Percentiles rank a stretch among this genome's conserved stretches.
phyloP scores from a whole-genome alignment of 176 grass and related monocot species.

The Musa acuminata region DNA sequence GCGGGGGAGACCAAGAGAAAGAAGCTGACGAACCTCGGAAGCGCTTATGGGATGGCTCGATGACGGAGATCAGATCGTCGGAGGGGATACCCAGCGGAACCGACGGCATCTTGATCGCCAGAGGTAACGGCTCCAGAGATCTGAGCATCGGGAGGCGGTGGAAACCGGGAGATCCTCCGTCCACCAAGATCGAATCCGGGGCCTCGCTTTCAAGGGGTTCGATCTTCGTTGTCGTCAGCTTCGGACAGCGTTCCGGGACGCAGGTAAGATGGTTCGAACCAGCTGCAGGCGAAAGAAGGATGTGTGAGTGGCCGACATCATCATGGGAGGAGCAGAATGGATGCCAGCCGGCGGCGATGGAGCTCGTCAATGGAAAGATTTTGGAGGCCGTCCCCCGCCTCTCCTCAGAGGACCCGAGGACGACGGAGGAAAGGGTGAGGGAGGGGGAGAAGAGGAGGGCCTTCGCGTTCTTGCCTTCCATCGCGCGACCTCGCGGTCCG shows the following conservation, averaged over 20 bases:
- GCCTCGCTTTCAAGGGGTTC: slow-evolving; percentile 1
- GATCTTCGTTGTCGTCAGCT: neutral
- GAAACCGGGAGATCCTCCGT: neutral
- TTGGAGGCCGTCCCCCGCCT: neutral
- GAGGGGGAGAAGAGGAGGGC: neutral
- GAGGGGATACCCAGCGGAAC: neutral
- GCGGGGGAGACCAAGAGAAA: neutral
- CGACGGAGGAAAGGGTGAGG: neutral
- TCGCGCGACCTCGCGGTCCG: neutral
- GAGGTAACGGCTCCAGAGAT: slow-evolving; percentile 1
- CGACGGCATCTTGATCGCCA: neutral
- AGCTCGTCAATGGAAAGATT: neutral
- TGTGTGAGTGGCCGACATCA: neutral
- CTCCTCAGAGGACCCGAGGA: neutral
- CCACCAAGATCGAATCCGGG: neutral
- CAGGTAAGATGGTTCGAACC: neutral
- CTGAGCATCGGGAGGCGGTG: slow-evolving; percentile 8
- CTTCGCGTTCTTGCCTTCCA: slow-evolving; percentile 5
- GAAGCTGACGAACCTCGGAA: neutral
- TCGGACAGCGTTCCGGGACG: neutral
- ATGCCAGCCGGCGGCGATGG: neutral
- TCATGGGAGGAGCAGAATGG: neutral
- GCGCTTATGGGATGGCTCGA: slow-evolving; percentile 3
- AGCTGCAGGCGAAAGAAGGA: neutral
- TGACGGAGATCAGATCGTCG: neutral